Base-by-base conservation (phyloP, 2,329 filamentous ascomycete genomes). In the Whalleya microplaca region DNA sequence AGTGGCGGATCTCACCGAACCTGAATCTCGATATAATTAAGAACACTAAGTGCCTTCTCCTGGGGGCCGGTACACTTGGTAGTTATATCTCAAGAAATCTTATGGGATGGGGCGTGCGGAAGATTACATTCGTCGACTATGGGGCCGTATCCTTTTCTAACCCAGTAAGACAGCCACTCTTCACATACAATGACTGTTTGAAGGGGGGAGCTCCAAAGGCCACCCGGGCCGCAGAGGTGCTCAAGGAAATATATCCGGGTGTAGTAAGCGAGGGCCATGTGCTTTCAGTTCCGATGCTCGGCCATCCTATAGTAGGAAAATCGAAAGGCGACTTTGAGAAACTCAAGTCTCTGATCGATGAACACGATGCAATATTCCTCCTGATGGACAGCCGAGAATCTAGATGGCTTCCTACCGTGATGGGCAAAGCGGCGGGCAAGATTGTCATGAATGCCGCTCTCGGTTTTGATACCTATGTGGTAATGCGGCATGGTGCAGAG, bases 361-460 rank as follows among this genome's bases (percentile, higher is more conserved):
- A 88, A 21, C 95, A 99, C 69, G 95, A 99, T 70, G 93, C 84
- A 18, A 87, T 99, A 21, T 99, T 99, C 71, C 80, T 99, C n/a
- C 83, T 99, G 3, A 96, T 98, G 92, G 94, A 98, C 68, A 96
- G 92, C 9, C 82, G 95, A 60, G 95, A 99, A 75, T 95, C 91
- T 45, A 83, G 95, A 63, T 99, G 95, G 95, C 79, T 99, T 41
- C 95, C 95, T 1, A 98, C 94, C 0, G 86, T 99, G 16, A 96
- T 99, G 88, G 94, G 90, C 41, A 99, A 98, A 74, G 88, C 93
- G 2, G 85, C 88, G 2, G 90, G 89, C 32, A 99, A 99, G 77
- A 91, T 98, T 61, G 94, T 99, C 21, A 89, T 99, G 84, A 99
- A 98, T 72, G 92, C 94, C 7, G 95, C 95, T 1, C 82, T 99